Evolutionary conservation across 2,329 filamentous ascomycete species (phyloP).

Genomic region (Kalmusia sp.): DNA sequence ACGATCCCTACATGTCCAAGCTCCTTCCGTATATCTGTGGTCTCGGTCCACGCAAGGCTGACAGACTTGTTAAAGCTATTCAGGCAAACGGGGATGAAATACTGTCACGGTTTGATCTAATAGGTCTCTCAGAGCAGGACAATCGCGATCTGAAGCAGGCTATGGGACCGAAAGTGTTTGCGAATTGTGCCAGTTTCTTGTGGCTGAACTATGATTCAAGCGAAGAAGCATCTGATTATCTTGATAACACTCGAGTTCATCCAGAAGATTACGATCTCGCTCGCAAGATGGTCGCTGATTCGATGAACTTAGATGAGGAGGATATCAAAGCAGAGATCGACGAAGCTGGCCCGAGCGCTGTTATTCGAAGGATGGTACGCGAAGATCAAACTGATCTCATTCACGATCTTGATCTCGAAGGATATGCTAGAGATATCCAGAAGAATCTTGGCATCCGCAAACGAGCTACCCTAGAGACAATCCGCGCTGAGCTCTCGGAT

Average conservation of each 20-base stretch:
- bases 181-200: conserved; percentile 95
- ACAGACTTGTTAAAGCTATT: conserved; percentile 84
- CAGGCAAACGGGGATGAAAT: conserved; percentile 89
- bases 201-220: conserved; percentile 87
- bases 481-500: conserved; percentile 88
- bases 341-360: conserved; percentile 86
- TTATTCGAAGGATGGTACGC: conserved; percentile 93
- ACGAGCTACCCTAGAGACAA: conserved; percentile 93
- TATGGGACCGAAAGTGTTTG: conserved; percentile 90
- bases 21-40: conserved; percentile 91
- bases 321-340: conserved; percentile 95
- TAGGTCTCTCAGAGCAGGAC: conserved; percentile 84
- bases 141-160: conserved; percentile 43
- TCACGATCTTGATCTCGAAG: conserved; percentile 93
- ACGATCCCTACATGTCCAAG: conserved; percentile 81
- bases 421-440: conserved; percentile 95
- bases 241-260: conserved; percentile 96
- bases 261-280: conserved; percentile 98
- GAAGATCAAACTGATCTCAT: conserved; percentile 94
- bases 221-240: conserved; percentile 82
- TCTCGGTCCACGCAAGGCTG: conserved; percentile 89
- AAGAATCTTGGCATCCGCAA: conserved; percentile 93
- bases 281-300: conserved; percentile 97
- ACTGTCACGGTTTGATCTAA: conserved; percentile 82
- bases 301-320: conserved; percentile 94